Evolutionary conservation across 257 asterid species (phyloP).

Genomic region (Fraxinus quadrangulata): DNA sequence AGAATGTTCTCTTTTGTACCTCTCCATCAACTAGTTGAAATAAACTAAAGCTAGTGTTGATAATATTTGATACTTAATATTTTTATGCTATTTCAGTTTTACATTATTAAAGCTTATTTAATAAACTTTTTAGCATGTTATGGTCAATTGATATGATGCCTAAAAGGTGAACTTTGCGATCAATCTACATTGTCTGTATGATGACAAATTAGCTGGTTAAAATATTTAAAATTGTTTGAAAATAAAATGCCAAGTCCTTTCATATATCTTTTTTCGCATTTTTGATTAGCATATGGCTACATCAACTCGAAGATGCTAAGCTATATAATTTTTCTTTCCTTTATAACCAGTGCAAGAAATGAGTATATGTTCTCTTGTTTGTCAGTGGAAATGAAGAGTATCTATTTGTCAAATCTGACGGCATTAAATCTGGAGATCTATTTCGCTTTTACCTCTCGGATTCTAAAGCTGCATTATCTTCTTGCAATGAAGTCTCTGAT

Average conservation of each 20-base stretch:
- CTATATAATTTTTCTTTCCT: not conserved
- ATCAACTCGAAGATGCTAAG: too few species aligned
- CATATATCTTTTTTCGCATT: too few species aligned
- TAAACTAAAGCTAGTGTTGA: not conserved
- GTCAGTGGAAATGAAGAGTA: constrained; percentile 84
- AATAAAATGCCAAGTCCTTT: too few species aligned
- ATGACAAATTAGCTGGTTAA: not conserved
- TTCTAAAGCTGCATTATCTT: constrained; percentile 47
- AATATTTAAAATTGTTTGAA: too few species aligned
- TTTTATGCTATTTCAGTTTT: not conserved
- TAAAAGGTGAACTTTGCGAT: not conserved
- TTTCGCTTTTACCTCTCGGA: constrained; percentile 63
- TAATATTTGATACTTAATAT: not conserved
- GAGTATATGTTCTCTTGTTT: constrained; percentile 4
- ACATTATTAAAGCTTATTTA: not conserved
- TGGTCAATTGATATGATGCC: not conserved
- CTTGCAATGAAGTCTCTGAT: constrained; percentile 45
- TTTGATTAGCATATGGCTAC: too few species aligned
- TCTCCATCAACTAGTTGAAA: not conserved
- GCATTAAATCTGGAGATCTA: constrained; percentile 70
- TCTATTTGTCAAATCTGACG: constrained; percentile 55
- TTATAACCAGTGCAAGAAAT: constrained; percentile 9
- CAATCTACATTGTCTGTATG: not conserved
- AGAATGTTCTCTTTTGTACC: not conserved
- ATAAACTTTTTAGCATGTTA: too few species aligned